Conservation (phyloP, 192 early-diverging fungal species). For the Coemansia sp. region DNA sequence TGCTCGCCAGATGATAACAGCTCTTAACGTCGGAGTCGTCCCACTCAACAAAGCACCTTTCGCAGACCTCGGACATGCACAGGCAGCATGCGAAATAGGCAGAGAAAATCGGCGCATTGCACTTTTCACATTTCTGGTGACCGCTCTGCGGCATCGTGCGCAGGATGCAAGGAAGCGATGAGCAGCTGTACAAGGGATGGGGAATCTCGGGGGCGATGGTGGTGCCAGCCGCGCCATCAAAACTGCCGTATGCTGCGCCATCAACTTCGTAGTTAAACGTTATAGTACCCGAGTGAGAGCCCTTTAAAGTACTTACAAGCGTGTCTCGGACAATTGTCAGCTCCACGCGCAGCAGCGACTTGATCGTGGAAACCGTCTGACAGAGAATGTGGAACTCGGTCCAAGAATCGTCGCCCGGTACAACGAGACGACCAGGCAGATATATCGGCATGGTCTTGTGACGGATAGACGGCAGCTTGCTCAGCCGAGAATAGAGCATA, state of each 20-base stretch:
- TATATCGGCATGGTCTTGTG: conserved; percentile 24
- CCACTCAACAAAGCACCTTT: conserved; percentile 30
- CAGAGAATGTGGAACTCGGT: conserved; percentile 37
- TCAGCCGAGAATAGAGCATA: conserved; percentile 25
- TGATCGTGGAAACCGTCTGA: conserved; percentile 31
- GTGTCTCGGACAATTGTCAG: conserved; percentile 40
- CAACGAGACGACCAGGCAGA: conserved; percentile 22
- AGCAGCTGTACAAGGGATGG: conserved; percentile 33
- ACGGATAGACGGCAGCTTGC: conserved; percentile 27
- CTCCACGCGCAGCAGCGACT: conserved; percentile 35
- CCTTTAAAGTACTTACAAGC: conserved; percentile 4
- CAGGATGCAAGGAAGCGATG: conserved; percentile 31
- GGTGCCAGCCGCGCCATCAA: not conserved
- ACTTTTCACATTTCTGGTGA: conserved; percentile 30
- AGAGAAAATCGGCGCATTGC: conserved; percentile 36
- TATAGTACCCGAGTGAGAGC: conserved; percentile 10
- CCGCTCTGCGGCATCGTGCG: conserved; percentile 28
- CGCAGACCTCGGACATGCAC: conserved; percentile 33
- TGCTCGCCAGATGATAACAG: conserved; percentile 9
- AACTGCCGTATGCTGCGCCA: not conserved
- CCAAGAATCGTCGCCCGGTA: conserved; percentile 23
- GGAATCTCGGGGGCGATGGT: no score
- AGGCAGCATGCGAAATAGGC: conserved; percentile 39
- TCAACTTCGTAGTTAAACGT: conserved; percentile 10
- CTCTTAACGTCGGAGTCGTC: conserved; percentile 22